These are phyloP conservation scores for Fusarium nygamai DNA, from an alignment of 2,329 filamentous ascomycete genomes.

Conservation along the genomic window DNA sequence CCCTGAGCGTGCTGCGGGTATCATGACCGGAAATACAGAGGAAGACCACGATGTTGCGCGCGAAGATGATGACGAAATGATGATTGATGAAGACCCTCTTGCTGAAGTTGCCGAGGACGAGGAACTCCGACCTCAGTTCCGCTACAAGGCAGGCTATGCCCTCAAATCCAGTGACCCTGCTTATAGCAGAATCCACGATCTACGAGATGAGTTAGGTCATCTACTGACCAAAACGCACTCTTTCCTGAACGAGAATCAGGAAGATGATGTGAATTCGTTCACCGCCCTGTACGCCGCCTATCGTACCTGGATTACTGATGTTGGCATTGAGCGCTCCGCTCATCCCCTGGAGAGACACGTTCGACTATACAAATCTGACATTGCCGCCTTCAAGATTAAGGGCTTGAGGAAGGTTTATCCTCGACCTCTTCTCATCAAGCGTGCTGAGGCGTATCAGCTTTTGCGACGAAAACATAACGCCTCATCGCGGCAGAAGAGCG, in stretches of 20 bases:
- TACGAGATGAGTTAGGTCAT: constrained; percentile 82
- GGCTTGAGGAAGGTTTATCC: constrained; percentile 93
- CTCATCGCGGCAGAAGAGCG: constrained; percentile 84
- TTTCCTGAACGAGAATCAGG: constrained; percentile 84
- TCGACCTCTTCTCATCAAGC: constrained; percentile 87
- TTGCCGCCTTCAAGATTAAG: constrained; percentile 92
- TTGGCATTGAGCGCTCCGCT: constrained; percentile 94
- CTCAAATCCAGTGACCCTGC: constrained; percentile 65
- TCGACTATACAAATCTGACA: constrained; percentile 85
- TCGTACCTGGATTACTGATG: constrained; percentile 95
- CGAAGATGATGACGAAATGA: constrained; percentile 57
- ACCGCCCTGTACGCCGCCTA: constrained; percentile 93
- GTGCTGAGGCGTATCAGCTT: constrained; percentile 93
- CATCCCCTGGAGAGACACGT: constrained; percentile 90
- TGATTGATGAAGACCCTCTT: constrained; percentile 62
- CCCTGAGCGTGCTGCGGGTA: constrained; percentile 72
- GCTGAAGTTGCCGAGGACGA: constrained; percentile 79
- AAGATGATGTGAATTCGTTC: constrained; percentile 96
- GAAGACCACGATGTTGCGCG: constrained; percentile 62
- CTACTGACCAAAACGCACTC: constrained; percentile 84
- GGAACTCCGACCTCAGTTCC: constrained; percentile 85
- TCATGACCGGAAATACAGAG: constrained; percentile 56
- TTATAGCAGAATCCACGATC: constrained; percentile 80
- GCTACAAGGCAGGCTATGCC: constrained; percentile 88
- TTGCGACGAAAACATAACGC: constrained; percentile 95